A percentile compares a stretch with the other conserved stretches of the same genome.
Evolutionary conservation across 2,329 filamentous ascomycete genomes (phyloP).

Genomic region (Pyrenophora seminiperda): DNA sequence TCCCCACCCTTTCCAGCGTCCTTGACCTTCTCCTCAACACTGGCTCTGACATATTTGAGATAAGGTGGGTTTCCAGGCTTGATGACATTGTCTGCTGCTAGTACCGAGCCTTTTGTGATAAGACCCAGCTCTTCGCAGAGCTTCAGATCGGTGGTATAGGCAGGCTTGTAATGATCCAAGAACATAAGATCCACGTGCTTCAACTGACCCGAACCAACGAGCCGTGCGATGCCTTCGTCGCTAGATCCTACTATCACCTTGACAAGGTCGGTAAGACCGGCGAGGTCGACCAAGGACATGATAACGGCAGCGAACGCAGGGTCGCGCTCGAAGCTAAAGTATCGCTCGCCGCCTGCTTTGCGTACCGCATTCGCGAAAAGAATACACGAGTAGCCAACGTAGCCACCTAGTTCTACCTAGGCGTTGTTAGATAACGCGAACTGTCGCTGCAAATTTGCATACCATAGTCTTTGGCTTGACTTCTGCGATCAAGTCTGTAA

Average conservation of each 20-base stretch:
- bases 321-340: conserved; percentile 74
- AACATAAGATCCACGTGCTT: conserved; percentile 73
- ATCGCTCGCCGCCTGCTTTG: conserved; percentile 66
- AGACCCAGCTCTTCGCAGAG: conserved; percentile 73
- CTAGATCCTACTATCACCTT: conserved; percentile 73
- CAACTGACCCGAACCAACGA: conserved; percentile 61
- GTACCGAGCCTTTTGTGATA: conserved; percentile 64
- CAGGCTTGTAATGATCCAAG: conserved; percentile 79
- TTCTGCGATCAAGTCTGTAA: conserved; percentile 69
- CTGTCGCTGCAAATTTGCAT: conserved; percentile 6
- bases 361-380: conserved; percentile 72
- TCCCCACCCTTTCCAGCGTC: conserved; percentile 38
- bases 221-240: conserved; percentile 65
- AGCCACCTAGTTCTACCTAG: conserved; percentile 76
- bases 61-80: conserved; percentile 74
- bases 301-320: conserved; percentile 76
- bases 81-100: conserved; percentile 74
- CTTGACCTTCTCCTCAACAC: conserved; percentile 64
- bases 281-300: conserved; percentile 70
- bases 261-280: conserved; percentile 72
- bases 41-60: conserved; percentile 70
- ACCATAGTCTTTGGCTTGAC: conserved; percentile 70
- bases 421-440: conserved; percentile 7
- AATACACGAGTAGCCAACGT: conserved; percentile 81
- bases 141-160: conserved; percentile 75